Evolutionary conservation across 495 filamentous ascomycete species (phyloP), one percentile per base, ranked within the genome.

Genomic region (Podospora tetraspora): DNA sequence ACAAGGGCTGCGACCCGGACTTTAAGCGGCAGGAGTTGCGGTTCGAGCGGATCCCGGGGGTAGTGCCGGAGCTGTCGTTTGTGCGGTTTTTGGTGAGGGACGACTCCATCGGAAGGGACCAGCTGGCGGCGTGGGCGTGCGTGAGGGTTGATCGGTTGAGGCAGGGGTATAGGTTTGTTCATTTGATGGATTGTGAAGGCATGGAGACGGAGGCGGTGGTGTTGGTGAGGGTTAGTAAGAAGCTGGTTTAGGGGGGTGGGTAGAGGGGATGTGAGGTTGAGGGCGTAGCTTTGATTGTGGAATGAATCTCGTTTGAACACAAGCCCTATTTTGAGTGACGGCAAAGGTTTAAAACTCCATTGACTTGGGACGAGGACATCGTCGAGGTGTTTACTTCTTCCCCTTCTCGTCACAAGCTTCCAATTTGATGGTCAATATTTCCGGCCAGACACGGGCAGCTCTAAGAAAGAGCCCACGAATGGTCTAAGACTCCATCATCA

Each of bases 1-100:
- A 80, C 10, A 83, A 85, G 62, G 89, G 89, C 1, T 76, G 80
- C 24, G 84, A 92, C 62, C 89, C 91, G 0, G 91, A 96, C 72
- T 94, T 92, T 72, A 83, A 83, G 29, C 79, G 79, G 0, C 87
- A 94, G 73, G 84, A 80, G 61, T 71, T 93, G 5, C 79, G 79
- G 19, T 92, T 97, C 66, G 79, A 83, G 24, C 76, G 76, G 0
- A 81, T 96, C 12, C 74, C 81, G 1, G 87, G 86, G 8, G 86
- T 97, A 0, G 86, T 93, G 29, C 89, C 92, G 56, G 89, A 91
- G 70, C 78, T 98, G 65, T 88, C 86, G 24, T 97, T 97, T 78
- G 82, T 96, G 56, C 86, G 94, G 66, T 92, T 97, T 78, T 91
- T 96, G 75, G 83, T 97, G 70, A 88, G 91, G 75, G 91, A 97